Evolutionary conservation across 192 early-diverging fungal species (phyloP).

Genomic region (Coemansia asiatica): DNA sequence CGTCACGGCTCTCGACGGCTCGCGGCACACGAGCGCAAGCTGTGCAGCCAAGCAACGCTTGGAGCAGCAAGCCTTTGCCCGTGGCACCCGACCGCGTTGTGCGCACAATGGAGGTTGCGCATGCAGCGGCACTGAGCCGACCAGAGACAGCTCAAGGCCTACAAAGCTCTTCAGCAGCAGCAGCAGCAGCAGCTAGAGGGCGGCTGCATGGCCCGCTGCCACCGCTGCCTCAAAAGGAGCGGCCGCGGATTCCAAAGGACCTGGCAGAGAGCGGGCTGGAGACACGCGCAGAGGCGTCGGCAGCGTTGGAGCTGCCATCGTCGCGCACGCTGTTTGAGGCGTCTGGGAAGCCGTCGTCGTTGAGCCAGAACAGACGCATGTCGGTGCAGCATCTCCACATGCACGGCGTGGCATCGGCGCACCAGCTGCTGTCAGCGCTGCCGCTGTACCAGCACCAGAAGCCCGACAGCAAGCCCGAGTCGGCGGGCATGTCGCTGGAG

Average conservation of each 20-base stretch:
- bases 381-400: conserved; percentile 6
- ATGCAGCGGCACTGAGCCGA: neutral
- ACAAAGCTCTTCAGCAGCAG: neutral
- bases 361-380: conserved; percentile 1
- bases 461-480: conserved; percentile 5
- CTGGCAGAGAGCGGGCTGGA: conserved; percentile 29
- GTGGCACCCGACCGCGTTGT: conserved; percentile 38
- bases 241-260: conserved; percentile 31
- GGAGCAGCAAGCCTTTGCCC: conserved; percentile 30
- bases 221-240: conserved; percentile 35
- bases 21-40: conserved; percentile 9
- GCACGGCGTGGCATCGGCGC: conserved; percentile 11
- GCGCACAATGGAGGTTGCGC: conserved; percentile 35
- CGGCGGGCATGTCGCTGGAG: conserved; percentile 19
- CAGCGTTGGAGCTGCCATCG: conserved; percentile 36
- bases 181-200: no score
- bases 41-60: neutral
- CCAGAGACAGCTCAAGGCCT: neutral
- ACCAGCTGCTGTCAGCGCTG: conserved; percentile 5
- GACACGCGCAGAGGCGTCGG: conserved; percentile 27
- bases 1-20: conserved; percentile 2
- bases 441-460: neutral
- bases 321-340: conserved; percentile 32
- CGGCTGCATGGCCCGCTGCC: conserved; percentile 15
- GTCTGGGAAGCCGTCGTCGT: neutral